Conservation (phyloP, 2,329 filamentous ascomycete genomes). For the Furcasterigmium sp. region DNA sequence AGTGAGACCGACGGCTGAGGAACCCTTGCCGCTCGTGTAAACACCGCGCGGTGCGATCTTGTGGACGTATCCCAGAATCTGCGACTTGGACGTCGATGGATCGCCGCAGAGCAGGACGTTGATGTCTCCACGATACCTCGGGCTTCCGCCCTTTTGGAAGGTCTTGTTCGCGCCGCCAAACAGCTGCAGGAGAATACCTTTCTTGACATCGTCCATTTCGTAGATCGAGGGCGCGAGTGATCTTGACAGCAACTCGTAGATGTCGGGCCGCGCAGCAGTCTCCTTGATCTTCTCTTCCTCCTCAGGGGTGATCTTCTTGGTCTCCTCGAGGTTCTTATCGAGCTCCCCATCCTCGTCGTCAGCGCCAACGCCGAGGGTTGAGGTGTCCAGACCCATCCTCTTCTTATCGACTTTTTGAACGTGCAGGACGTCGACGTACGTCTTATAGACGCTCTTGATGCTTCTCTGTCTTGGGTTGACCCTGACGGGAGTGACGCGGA, state of each 20-base stretch:
- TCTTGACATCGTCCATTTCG: constrained; percentile 98
- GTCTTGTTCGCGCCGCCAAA: constrained; percentile 98
- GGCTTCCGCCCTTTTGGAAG: constrained; percentile 92
- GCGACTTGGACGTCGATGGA: constrained; percentile 93
- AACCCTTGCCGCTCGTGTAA: constrained; percentile 77
- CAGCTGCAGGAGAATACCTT: constrained; percentile 91
- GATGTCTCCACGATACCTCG: constrained; percentile 94
- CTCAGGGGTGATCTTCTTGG: constrained; percentile 75
- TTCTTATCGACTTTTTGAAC: constrained; percentile 96
- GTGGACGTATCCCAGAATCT: constrained; percentile 90
- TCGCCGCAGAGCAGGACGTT: constrained; percentile 96
- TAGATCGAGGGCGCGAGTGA: constrained; percentile 94
- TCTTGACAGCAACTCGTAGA: constrained; percentile 87
- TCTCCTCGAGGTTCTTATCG: constrained; percentile 75
- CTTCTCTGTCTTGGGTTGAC: constrained; percentile 90
- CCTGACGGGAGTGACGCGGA: constrained; percentile 88
- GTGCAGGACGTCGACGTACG: constrained; percentile 91
- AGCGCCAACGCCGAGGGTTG: constrained; percentile 79
- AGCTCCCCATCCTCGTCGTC: constrained; percentile 62
- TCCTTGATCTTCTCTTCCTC: constrained; percentile 85
- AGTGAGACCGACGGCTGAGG: constrained; percentile 75
- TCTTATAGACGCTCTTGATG: constrained; percentile 96
- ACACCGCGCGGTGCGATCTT: constrained; percentile 90
- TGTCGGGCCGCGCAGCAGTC: constrained; percentile 73
- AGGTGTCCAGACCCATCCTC: constrained; percentile 83